Evolutionary conservation across 2,329 filamentous ascomycete genomes (phyloP).

Genomic region (Arthrobotrys sinensis): DNA sequence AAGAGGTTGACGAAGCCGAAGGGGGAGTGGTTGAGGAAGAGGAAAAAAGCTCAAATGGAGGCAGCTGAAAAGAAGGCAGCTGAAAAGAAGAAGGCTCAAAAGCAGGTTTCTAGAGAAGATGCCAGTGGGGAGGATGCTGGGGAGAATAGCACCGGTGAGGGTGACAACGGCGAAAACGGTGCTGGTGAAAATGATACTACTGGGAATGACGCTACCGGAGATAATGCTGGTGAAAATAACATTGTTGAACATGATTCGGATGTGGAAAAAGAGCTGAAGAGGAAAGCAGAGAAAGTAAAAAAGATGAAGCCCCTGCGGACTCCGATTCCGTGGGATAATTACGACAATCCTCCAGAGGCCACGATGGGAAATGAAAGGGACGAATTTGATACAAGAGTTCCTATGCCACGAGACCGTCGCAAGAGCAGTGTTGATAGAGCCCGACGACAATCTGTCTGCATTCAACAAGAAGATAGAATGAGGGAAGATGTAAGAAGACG

Average conservation of each 20-base stretch:
- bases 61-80: neutral
- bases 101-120: slow-evolving; percentile 20
- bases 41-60: neutral
- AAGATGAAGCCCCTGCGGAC: slow-evolving; percentile 28
- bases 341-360: neutral
- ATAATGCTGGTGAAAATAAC: too few species aligned
- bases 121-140: too few species aligned
- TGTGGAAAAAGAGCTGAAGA: slow-evolving; percentile 44
- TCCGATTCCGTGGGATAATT: slow-evolving; percentile 42
- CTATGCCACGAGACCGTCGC: slow-evolving; percentile 11
- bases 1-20: neutral
- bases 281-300: slow-evolving; percentile 54
- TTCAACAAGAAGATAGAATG: neutral
- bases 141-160: too few species aligned
- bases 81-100: neutral
- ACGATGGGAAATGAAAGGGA: slow-evolving; percentile 1
- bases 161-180: too few species aligned
- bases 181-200: too few species aligned
- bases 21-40: neutral
- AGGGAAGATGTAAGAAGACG: neutral
- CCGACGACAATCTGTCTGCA: neutral
- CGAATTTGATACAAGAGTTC: slow-evolving; percentile 16
- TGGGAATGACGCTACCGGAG: too few species aligned
- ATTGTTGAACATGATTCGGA: slow-evolving; percentile 4
- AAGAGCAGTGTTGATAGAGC: slow-evolving; percentile 3